Conservation (phyloP, 2,329 filamentous ascomycete genomes). For the Fonsecaea nubica region DNA sequence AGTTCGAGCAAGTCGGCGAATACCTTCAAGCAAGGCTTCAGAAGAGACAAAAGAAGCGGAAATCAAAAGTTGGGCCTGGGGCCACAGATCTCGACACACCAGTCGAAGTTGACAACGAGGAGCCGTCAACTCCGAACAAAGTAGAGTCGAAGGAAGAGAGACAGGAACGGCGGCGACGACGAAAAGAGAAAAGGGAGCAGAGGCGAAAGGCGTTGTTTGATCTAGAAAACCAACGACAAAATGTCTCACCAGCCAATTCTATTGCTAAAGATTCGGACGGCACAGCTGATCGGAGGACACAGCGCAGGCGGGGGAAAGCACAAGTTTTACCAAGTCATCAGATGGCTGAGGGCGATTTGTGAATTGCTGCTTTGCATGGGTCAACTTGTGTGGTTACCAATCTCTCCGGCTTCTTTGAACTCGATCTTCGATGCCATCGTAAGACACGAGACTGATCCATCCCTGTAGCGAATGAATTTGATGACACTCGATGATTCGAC, state of each 20-base stretch:
- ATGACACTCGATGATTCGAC: neutral
- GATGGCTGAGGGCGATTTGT: neutral
- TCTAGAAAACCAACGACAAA: neutral
- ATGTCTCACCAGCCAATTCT: conserved; percentile 7
- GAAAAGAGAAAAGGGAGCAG: conserved; percentile 34
- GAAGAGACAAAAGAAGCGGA: conserved; percentile 27
- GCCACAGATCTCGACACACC: neutral
- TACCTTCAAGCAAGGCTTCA: conserved; percentile 33
- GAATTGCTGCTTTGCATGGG: neutral
- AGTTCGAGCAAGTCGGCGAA: conserved; percentile 35
- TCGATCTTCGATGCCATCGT: neutral
- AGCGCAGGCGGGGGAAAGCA: conserved; percentile 36
- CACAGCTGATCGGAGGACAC: conserved; percentile 32
- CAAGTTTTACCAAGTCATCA: conserved; percentile 15
- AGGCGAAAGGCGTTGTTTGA: neutral
- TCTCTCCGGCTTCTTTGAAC: neutral
- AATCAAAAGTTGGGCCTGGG: conserved; percentile 14
- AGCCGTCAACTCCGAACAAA: neutral
- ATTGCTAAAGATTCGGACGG: conserved; percentile 21
- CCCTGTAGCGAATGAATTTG: neutral
- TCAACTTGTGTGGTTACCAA: neutral
- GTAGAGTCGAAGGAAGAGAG: conserved; percentile 38
- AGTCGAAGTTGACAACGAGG: neutral
- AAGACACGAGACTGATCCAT: neutral
- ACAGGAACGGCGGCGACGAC: conserved; percentile 30